Percentiles rank a stretch among this genome's conserved stretches.
Evolutionary conservation across 148 eudicot genomes (phyloP).

Genomic region (Silene latifolia): DNA sequence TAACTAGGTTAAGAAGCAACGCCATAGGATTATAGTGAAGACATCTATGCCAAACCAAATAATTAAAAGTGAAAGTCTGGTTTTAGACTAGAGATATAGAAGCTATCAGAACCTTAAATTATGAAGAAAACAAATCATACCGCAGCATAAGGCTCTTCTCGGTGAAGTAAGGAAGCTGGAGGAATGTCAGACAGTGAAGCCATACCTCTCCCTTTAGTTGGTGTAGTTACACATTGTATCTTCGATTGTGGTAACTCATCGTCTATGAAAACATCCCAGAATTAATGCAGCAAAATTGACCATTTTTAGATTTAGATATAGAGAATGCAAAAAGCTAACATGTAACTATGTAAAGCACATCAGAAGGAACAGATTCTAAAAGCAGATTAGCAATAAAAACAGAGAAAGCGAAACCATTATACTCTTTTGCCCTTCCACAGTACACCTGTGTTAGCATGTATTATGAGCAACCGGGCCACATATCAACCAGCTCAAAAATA

Average conservation of each 20-base stretch:
- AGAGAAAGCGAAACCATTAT: too few species aligned
- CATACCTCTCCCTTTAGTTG: conserved; percentile 85
- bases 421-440: too few species aligned
- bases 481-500: too few species aligned
- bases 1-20: background rate
- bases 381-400: too few species aligned
- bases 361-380: background rate
- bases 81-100: background rate
- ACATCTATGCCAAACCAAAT: background rate
- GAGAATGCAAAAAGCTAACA: background rate
- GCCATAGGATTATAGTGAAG: too few species aligned
- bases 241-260: conserved; percentile 47
- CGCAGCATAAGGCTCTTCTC: conserved; percentile 88
- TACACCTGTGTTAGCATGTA: too few species aligned
- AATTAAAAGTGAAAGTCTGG: background rate
- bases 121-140: conserved; percentile 35
- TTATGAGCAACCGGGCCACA: too few species aligned
- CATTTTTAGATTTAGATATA: background rate
- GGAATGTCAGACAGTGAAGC: conserved; percentile 47
- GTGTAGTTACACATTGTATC: conserved; percentile 51
- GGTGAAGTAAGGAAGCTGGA: conserved; percentile 58
- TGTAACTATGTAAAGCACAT: background rate
- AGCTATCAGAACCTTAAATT: background rate
- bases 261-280: conserved; percentile 23
- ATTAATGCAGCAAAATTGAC: background rate